Evolutionary conservation across 2,329 filamentous ascomycete species (phyloP).

Genomic region (Daldinia sp.): DNA sequence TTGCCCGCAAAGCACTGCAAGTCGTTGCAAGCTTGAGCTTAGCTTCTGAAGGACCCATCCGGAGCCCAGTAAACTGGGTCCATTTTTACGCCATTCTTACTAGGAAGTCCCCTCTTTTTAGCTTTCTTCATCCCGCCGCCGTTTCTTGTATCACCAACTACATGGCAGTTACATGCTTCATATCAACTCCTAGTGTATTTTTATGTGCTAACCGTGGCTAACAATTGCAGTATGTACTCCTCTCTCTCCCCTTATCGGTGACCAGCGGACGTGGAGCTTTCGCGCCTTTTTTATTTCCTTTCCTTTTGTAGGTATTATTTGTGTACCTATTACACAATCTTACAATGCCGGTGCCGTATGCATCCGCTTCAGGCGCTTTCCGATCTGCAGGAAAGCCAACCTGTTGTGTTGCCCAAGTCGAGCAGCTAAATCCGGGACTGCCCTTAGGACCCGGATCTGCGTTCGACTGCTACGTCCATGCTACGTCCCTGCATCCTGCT

Average conservation of each 20-base stretch:
- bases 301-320: background rate
- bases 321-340: background rate
- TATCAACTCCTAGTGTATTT: background rate
- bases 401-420: constrained; percentile 16
- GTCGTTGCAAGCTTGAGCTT: constrained; percentile 16
- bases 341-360: constrained; percentile 2
- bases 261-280: constrained; percentile 33
- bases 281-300: background rate
- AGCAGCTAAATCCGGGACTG: constrained; percentile 6
- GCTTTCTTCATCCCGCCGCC: background rate
- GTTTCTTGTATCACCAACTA: constrained; percentile 35
- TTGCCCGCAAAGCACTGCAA: constrained; percentile 1
- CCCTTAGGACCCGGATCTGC: constrained; percentile 30
- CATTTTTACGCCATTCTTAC: constrained; percentile 21
- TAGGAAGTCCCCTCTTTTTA: constrained; percentile 37
- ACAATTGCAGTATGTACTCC: background rate
- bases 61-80: constrained; percentile 31
- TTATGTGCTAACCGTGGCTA: too few relatives aligned
- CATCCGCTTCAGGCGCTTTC: constrained; percentile 41
- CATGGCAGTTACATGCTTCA: background rate
- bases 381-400: constrained; percentile 35
- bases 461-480: constrained; percentile 30
- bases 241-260: constrained; percentile 36
- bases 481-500: constrained; percentile 38
- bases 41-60: constrained; percentile 29